These are phyloP conservation scores for Rhodosporidiobolus odoratus DNA, from an alignment of 768 basidiomycete species.

Conservation along the genomic window DNA sequence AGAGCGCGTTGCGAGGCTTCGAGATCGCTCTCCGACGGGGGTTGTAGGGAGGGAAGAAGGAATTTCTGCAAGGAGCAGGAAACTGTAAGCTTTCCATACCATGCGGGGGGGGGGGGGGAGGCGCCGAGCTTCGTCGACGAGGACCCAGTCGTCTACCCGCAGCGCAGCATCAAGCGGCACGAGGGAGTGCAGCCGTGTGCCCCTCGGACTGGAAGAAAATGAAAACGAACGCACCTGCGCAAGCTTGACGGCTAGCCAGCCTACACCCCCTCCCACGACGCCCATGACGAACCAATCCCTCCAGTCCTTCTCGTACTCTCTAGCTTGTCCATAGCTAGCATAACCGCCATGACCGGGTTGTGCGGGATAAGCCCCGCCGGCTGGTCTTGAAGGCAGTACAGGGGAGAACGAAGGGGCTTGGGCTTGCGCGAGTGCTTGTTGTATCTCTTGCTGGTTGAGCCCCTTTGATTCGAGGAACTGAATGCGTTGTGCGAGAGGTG, in stretches of 20 bases:
- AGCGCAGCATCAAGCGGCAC: too few relatives aligned
- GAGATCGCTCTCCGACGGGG: conserved; percentile 80
- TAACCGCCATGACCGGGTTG: conserved; percentile 12
- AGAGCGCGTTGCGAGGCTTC: conserved; percentile 79
- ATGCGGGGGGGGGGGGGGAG: too few relatives aligned
- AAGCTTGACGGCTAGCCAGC: conserved; percentile 71
- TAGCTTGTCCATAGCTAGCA: conserved; percentile 11
- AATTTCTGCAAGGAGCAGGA: conserved; percentile 63
- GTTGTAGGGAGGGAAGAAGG: conserved; percentile 79
- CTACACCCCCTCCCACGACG: conserved; percentile 77
- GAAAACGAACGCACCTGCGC: conserved; percentile 58
- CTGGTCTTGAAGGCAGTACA: too few relatives aligned
- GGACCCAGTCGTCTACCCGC: too few relatives aligned
- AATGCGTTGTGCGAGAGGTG: conserved; percentile 74
- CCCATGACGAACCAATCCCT: conserved; percentile 98
- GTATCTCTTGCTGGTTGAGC: conserved; percentile 73
- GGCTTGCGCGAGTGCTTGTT: conserved; percentile 60
- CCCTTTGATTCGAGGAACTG: conserved; percentile 97
- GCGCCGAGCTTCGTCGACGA: too few relatives aligned
- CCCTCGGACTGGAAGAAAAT: background rate
- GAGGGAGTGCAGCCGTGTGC: too few relatives aligned
- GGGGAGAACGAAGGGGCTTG: background rate
- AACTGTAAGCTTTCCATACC: too few relatives aligned
- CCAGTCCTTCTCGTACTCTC: conserved; percentile 62
- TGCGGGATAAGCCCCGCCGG: background rate